Conservation (phyloP, 2,329 filamentous ascomycete species). For the Teratosphaeria gauchensis region DNA sequence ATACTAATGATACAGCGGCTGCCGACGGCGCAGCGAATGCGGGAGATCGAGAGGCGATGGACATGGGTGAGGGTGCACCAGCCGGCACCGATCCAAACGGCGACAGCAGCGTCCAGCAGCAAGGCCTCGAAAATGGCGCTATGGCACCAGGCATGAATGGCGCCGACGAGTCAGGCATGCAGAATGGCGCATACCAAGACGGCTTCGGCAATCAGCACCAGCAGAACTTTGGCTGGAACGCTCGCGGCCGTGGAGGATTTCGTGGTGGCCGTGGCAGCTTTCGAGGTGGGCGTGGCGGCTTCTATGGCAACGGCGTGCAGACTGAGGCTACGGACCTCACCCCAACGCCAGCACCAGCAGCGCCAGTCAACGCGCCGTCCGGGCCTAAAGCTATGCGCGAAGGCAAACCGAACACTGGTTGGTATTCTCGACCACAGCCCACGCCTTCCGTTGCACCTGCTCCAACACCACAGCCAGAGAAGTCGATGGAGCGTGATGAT, state of each 20-base stretch:
- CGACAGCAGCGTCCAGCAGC: background rate
- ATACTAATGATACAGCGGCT: slow-evolving; percentile 10
- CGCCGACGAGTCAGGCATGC: background rate
- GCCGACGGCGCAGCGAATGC: background rate
- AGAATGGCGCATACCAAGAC: background rate
- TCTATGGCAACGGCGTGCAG: slow-evolving; percentile 10
- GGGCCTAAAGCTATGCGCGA: slow-evolving; percentile 93
- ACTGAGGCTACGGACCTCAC: slow-evolving; percentile 18
- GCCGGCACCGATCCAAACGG: background rate
- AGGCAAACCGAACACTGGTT: slow-evolving; percentile 72
- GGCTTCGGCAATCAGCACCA: slow-evolving; percentile 1
- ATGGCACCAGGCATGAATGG: background rate
- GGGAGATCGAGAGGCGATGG: background rate
- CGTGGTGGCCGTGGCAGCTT: slow-evolving; percentile 40
- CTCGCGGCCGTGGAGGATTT: slow-evolving; percentile 32
- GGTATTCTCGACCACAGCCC: slow-evolving; percentile 34
- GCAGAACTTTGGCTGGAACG: slow-evolving; percentile 9
- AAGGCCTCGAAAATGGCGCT: background rate
- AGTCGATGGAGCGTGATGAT: background rate
- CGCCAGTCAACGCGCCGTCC: slow-evolving; percentile 57
- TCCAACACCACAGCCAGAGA: slow-evolving; percentile 5
- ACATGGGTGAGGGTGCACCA: background rate
- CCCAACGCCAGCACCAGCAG: slow-evolving; percentile 19
- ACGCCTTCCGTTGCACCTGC: slow-evolving; percentile 8
- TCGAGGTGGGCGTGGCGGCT: slow-evolving; percentile 32